Evolutionary conservation across 306 rosid species (phyloP).

Genomic region (Elaeagnus macrophylla): DNA sequence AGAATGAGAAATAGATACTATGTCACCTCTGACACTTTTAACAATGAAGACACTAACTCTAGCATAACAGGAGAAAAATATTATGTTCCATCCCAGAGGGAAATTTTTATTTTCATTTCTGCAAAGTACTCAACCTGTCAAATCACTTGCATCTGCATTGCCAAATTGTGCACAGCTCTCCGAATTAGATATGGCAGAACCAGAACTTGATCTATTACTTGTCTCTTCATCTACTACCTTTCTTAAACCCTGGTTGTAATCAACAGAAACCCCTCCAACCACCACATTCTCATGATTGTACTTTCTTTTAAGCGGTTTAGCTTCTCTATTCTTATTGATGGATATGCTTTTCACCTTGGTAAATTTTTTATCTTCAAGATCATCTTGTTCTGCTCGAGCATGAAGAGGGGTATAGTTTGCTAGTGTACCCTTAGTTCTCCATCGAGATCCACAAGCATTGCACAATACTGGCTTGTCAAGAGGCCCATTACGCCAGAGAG

Average conservation of each 20-base stretch:
- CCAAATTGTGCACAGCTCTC: conserved; percentile 90
- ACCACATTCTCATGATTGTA: conserved; percentile 39
- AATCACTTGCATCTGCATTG: conserved; percentile 76
- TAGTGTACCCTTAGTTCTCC: conserved; percentile 99
- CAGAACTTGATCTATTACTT: conserved; percentile 92
- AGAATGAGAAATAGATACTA: too few species aligned
- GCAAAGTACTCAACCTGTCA: conserved; percentile 63
- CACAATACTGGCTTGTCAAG: conserved; percentile 96
- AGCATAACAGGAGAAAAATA: too few species aligned
- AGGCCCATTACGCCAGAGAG: conserved; percentile 99
- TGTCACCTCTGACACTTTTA: too few species aligned
- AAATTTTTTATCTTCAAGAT: conserved; percentile 61
- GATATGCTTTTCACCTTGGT: conserved; percentile 61
- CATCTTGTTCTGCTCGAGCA: conserved; percentile 82
- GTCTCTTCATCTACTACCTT: conserved; percentile 68
- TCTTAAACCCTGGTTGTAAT: conserved; percentile 53
- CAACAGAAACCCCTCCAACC: conserved; percentile 34
- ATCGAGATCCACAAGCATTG: conserved; percentile 99
- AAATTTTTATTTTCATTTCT: conserved; percentile 17
- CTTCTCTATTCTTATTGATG: conserved; percentile 64
- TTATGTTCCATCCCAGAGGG: background rate
- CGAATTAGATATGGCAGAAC: conserved; percentile 88
- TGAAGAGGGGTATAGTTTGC: conserved; percentile 95
- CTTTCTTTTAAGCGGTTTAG: conserved; percentile 63
- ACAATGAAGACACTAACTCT: too few species aligned